Evolutionary conservation across 768 basidiomycete genomes (phyloP), one percentile per base, ranked within the genome.

Genomic region (Trametes maxima): DNA sequence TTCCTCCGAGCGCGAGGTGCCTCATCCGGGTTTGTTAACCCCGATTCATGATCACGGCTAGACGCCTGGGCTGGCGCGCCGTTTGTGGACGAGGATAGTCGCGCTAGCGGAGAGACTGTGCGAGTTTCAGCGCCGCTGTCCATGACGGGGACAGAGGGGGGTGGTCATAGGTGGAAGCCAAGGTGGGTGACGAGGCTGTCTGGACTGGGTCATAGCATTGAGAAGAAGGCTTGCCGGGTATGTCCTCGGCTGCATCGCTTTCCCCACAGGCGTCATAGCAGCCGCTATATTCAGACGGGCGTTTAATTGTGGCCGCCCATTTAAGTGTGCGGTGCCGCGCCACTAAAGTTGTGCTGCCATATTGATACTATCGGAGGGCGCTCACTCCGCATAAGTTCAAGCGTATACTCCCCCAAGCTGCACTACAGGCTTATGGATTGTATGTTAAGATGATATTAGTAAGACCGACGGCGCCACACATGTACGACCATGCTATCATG

Each of bases 81-180:
- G 40, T 33, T n/a, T 17, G 13, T 7, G 3, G 40, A 14, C 14
- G 52, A 54, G 12, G 25, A 14, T 33, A n/a, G 24, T n/a, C 6
- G 21, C 3, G 13, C 17, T 2, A 16, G 42, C 16, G 36, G 5
- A 22, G 55, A 45, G 16, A 16, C 25, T 22, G 47, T 17, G 17
- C 45, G 36, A 25, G 10, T 28, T 14, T 49, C 24, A 13, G 47
- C 14, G 33, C 37, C 19, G 36, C 28, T 22, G 35, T 57, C 47
- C 56, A 49, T 57, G 47, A 8, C n/a, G 47, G 4, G 1, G 19
- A 16, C 21, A 48, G 24, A 37, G 13, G 10, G 22, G 19, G 47
- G 35, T 24, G 37, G 37, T 57, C 56, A 57, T 57, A 47, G 37
- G 22, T 48, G 44, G 36, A 57, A 17, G 22, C 12, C 11, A 35